These are phyloP conservation scores for Rhodotorula sp. DNA, from an alignment of 1,284 basidiomycete genomes.

Conservation along the genomic window DNA sequence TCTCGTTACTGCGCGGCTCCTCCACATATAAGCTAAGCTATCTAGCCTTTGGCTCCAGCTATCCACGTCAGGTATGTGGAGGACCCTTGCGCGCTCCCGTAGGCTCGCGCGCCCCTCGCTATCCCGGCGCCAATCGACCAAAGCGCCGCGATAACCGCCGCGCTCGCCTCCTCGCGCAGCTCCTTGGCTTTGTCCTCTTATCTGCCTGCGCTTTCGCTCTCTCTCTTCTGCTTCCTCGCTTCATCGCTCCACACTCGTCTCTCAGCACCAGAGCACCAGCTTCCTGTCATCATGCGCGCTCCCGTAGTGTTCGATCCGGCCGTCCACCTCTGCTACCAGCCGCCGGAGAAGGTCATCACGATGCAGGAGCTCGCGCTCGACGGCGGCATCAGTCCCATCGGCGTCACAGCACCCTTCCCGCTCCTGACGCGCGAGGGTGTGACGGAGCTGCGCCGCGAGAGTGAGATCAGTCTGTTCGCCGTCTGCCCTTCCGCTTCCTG, in stretches of 20 bases:
- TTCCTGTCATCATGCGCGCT: not conserved
- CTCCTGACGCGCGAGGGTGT: constrained; percentile 43
- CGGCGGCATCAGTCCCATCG: constrained; percentile 33
- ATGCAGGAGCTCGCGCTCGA: constrained; percentile 43
- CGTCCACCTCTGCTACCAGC: constrained; percentile 38
- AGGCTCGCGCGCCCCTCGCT: too few species aligned
- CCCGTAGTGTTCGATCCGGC: constrained; percentile 39
- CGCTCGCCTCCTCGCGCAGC: too few species aligned
- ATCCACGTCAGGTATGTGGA: too few species aligned
- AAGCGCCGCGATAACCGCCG: too few species aligned
- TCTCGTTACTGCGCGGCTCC: too few species aligned
- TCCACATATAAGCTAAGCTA: too few species aligned
- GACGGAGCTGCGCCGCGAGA: constrained; percentile 40
- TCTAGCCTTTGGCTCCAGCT: too few species aligned
- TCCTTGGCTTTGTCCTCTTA: too few species aligned
- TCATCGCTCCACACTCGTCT: not conserved
- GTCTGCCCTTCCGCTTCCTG: not conserved
- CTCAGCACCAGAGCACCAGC: not conserved
- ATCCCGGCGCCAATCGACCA: too few species aligned
- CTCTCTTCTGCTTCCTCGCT: not conserved
- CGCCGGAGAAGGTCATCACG: constrained; percentile 28
- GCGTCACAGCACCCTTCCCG: constrained; percentile 42
- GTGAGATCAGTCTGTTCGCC: not conserved
- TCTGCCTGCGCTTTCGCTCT: too few species aligned
- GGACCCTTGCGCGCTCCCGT: too few species aligned